Percentiles rank a stretch among this genome's conserved stretches.
Conservation (phyloP, 2,329 filamentous ascomycete species). For the Alternaria sp. region DNA sequence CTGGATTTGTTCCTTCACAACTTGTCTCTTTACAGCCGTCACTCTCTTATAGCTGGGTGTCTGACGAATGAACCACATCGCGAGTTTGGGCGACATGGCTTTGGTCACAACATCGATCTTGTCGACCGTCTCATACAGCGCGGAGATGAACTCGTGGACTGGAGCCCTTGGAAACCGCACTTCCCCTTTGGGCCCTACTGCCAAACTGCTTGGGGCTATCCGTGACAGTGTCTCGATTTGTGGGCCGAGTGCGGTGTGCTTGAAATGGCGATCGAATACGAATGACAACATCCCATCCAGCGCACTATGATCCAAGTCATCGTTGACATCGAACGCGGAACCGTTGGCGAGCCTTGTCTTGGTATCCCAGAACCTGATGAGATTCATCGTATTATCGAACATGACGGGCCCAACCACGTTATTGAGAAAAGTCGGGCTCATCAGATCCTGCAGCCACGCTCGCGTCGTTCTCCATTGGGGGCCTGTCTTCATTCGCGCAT, state of each 20-base stretch:
- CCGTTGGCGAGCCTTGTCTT: background rate
- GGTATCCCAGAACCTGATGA: background rate
- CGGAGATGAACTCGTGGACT: background rate
- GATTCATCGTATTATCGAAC: background rate
- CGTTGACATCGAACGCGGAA: background rate
- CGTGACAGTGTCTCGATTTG: background rate
- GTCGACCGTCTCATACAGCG: slow-evolving; percentile 3
- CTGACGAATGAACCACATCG: background rate
- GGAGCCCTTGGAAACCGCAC: background rate
- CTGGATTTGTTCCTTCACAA: background rate
- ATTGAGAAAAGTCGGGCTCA: background rate
- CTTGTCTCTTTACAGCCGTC: background rate
- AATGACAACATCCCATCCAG: background rate
- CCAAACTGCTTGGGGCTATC: background rate
- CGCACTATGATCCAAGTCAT: slow-evolving; percentile 2
- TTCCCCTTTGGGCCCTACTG: background rate
- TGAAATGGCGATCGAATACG: background rate
- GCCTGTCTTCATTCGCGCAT: slow-evolving; percentile 37
- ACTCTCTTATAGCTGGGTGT: background rate
- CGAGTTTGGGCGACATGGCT: background rate
- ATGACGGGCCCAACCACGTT: background rate
- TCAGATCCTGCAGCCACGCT: background rate
- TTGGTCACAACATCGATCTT: background rate
- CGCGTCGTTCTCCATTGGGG: slow-evolving; percentile 26
- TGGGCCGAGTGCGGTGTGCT: background rate